phyloP scores from a whole-genome alignment of 2,329 filamentous ascomycete genomes.

The Penicillium sp. region DNA sequence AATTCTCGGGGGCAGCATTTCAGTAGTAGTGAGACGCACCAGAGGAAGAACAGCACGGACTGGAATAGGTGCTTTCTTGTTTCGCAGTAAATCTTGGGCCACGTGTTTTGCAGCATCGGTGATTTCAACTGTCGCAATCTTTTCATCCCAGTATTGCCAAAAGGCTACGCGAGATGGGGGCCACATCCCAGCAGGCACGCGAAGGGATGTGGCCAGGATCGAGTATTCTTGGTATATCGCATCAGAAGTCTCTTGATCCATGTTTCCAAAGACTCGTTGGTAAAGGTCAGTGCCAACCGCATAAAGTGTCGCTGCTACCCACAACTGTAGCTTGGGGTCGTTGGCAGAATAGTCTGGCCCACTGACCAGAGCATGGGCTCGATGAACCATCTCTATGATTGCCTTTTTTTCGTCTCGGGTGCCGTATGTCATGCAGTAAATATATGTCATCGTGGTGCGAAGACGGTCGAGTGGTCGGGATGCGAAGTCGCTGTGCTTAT shows the following conservation, averaged over 20 bases:
- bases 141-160: slow-evolving; percentile 41
- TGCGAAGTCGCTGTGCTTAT: slow-evolving; percentile 42
- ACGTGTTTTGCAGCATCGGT: slow-evolving; percentile 31
- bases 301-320: slow-evolving; percentile 45
- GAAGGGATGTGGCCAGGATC: slow-evolving; percentile 27
- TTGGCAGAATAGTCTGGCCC: slow-evolving; percentile 38
- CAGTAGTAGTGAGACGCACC: slow-evolving; percentile 28
- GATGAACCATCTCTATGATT: slow-evolving; percentile 41
- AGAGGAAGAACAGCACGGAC: slow-evolving; percentile 27
- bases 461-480: slow-evolving; percentile 39
- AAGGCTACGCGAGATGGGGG: slow-evolving; percentile 36
- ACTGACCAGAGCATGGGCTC: slow-evolving; percentile 35
- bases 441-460: slow-evolving; percentile 41
- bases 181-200: slow-evolving; percentile 39
- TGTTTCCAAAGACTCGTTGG: slow-evolving; percentile 36
- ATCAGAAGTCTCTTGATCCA: slow-evolving; percentile 28
- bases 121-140: slow-evolving; percentile 35
- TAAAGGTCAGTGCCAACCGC: slow-evolving; percentile 38
- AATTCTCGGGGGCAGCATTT: slow-evolving; percentile 31
- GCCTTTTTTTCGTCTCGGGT: slow-evolving; percentile 33
- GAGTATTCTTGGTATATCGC: slow-evolving; percentile 30
- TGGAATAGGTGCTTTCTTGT: slow-evolving; percentile 27
- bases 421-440: slow-evolving; percentile 43
- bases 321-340: slow-evolving; percentile 41
- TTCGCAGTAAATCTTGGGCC: slow-evolving; percentile 30